These are phyloP conservation scores for sorghum (Sorghum bicolor) DNA, from an alignment of 176 grass and related monocot species.

Conservation along the genomic window DNA sequence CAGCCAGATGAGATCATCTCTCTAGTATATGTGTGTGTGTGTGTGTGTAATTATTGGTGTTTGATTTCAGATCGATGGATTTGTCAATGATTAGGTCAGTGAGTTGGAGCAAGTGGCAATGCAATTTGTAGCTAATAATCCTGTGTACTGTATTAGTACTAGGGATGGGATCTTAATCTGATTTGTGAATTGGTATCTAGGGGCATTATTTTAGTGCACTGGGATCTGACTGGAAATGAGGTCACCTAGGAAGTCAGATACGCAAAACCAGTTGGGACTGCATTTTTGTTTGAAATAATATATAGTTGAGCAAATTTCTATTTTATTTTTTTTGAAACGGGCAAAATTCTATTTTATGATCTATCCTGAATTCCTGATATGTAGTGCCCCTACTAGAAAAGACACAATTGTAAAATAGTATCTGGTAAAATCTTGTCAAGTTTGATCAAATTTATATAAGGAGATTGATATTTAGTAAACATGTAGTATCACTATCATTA, in stretches of 20 bases:
- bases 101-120: slow-evolving; percentile 20
- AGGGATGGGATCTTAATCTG: slow-evolving; percentile 33
- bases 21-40: too few relatives aligned
- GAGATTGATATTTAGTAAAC: not conserved
- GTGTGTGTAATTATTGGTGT: not conserved
- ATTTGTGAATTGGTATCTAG: slow-evolving; percentile 1
- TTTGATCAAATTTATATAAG: not conserved
- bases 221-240: slow-evolving; percentile 13
- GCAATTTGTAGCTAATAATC: slow-evolving; percentile 35
- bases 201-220: not conserved
- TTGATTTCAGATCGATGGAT: slow-evolving; percentile 9
- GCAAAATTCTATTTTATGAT: not conserved
- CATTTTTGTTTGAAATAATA: not conserved
- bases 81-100: slow-evolving; percentile 32
- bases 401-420: not conserved
- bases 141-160: not conserved
- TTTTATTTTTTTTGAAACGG: too few relatives aligned
- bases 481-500: not conserved
- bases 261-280: not conserved
- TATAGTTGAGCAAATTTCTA: not conserved
- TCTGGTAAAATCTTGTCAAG: not conserved
- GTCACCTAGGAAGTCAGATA: slow-evolving; percentile 14
- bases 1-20: not conserved
- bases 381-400: not conserved
- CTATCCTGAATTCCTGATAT: not conserved